These are phyloP conservation scores for Camelina sativa DNA, from an alignment of 345 rosid species.

Conservation along the genomic window DNA sequence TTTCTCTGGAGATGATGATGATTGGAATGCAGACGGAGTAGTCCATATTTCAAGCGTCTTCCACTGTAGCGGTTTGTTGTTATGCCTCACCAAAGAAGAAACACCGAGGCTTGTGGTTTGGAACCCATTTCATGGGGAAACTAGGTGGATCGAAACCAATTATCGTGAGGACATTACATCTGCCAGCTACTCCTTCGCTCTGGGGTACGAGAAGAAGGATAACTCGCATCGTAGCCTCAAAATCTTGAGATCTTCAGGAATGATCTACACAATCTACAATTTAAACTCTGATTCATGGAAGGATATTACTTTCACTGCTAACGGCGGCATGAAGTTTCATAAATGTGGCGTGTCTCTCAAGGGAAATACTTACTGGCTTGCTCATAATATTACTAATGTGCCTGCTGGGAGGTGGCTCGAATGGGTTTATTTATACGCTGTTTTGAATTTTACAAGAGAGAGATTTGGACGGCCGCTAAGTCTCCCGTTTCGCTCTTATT, in stretches of 20 bases:
- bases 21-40: neutral
- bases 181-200: neutral
- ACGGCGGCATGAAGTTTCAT: too few species aligned
- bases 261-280: too few species aligned
- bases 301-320: too few species aligned
- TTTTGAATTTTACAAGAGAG: neutral
- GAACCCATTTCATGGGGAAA: neutral
- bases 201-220: neutral
- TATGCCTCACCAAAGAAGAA: neutral
- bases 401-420: too few species aligned
- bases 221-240: neutral
- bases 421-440: too few species aligned
- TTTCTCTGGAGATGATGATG: too few species aligned
- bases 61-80: neutral
- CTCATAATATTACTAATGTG: too few species aligned
- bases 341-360: too few species aligned
- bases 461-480: neutral
- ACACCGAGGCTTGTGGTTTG: neutral
- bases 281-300: conserved; percentile 3
- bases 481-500: neutral
- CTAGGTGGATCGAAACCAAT: neutral
- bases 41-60: neutral
- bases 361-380: too few species aligned
- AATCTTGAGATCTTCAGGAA: neutral
- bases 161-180: too few species aligned